Evolutionary conservation across 2,329 filamentous ascomycete species (phyloP), one percentile per base, ranked within the genome.

Genomic region (Botryotinia narcissicola): DNA sequence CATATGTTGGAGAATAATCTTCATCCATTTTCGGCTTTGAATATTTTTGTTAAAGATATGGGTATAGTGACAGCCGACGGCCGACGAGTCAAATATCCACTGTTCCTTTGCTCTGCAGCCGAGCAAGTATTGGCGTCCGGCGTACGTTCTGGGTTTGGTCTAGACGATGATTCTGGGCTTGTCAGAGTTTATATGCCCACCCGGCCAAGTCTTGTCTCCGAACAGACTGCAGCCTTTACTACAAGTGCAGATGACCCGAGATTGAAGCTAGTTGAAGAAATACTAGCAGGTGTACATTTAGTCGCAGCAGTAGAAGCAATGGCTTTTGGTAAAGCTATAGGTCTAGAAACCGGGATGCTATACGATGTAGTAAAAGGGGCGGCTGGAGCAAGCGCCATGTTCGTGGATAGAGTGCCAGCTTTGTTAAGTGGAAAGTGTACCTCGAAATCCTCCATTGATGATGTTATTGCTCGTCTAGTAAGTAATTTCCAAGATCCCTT

Each of bases 261-360:
- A 44, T 57, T 79, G 18, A 89, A 82, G 77, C 84, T 89, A 77
- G 86, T 89, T 77, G 86, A 89, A 76, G 84, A 89, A 7, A 84
- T 90, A 60, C 86, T 87, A 0, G 35, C 60, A 32, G 88, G 86
- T 2, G 86, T 88, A 7, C 87, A 90, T 78, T 88, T 90, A 64
- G 84, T 87, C 14, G 82, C 85, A 0, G 84, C 87, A 4, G 84
- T 84, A 25, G 88, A 90, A 79, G 86, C 86, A 0, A 87, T 89
- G 83, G 86, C 86, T 0, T 84, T 90, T 69, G 87, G 85, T 2
- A 85, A 86, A 4, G 83, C 84, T 16, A 82, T 88, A 6, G 87
- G 87, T 0, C 77, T 89, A 40, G 86, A 89, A 73, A 85, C 86
- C 0, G 81, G 84, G 71, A 81, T 83, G 4, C 81, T 88, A 9